A percentile compares a stretch with the other conserved stretches of the same genome.
phyloP scores from a whole-genome alignment of 129 eudicot species.

The Artemisia argyi region DNA sequence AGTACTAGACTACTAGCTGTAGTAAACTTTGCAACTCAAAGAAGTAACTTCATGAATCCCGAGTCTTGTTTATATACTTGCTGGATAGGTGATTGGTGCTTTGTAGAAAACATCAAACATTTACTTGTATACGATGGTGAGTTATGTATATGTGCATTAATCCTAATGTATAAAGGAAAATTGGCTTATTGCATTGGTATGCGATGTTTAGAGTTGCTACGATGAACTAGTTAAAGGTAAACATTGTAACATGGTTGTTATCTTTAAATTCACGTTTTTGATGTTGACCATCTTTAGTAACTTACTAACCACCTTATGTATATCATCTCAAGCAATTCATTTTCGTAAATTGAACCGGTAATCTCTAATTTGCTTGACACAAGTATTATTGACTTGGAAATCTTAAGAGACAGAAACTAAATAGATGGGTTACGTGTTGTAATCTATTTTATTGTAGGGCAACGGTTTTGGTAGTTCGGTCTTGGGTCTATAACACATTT shows the following conservation, averaged over 20 bases:
- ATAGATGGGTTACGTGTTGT: not conserved
- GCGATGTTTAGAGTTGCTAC: too few relatives aligned
- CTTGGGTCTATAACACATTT: not conserved
- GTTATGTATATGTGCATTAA: too few relatives aligned
- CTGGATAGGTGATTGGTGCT: not conserved
- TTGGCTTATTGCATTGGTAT: too few relatives aligned
- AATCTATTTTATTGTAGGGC: not conserved
- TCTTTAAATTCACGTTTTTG: too few relatives aligned
- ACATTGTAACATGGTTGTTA: too few relatives aligned
- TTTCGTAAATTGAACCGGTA: not conserved
- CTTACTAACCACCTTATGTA: not conserved
- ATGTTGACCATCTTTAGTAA: not conserved
- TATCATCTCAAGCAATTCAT: not conserved
- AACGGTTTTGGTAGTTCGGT: too few relatives aligned
- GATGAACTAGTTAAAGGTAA: too few relatives aligned
- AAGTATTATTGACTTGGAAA: not conserved
- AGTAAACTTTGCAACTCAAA: too few relatives aligned
- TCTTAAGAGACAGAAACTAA: not conserved
- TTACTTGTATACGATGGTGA: not conserved
- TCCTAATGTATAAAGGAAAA: too few relatives aligned
- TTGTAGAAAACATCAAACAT: not conserved
- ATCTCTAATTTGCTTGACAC: constrained; percentile 2
- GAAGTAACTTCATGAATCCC: too few relatives aligned
- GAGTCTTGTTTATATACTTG: too few relatives aligned
- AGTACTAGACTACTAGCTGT: too few relatives aligned